These are phyloP conservation scores for Drosera spatulata DNA, from an alignment of 179 eudicot genomes.

Conservation along the genomic window DNA sequence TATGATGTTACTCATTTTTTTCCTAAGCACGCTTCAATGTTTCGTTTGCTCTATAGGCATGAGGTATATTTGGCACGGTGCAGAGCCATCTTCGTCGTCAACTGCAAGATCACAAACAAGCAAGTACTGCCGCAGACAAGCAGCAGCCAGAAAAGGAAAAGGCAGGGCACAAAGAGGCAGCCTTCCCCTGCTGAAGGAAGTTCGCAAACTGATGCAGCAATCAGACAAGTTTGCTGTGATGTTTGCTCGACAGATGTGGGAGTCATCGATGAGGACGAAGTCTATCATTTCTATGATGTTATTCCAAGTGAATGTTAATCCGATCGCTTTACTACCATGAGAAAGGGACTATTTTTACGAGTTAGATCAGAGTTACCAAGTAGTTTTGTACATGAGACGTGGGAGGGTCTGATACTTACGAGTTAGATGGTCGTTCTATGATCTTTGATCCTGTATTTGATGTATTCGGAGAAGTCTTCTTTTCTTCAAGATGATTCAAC, in stretches of 20 bases:
- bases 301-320: constrained; percentile 66
- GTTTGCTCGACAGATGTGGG: constrained; percentile 83
- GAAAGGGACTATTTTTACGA: no score
- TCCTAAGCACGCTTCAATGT: no score
- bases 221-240: constrained; percentile 58
- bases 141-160: constrained; percentile 37
- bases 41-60: constrained; percentile 53
- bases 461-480: no score
- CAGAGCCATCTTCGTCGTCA: constrained; percentile 67
- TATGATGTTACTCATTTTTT: no score
- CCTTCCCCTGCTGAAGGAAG: constrained; percentile 13
- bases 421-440: no score
- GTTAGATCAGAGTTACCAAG: no score
- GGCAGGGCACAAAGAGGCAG: constrained; percentile 26
- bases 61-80: constrained; percentile 65
- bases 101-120: constrained; percentile 45
- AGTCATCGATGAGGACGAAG: constrained; percentile 75
- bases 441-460: no score
- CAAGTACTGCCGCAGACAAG: constrained; percentile 24
- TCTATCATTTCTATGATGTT: constrained; percentile 79
- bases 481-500: no score
- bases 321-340: no score
- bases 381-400: no score
- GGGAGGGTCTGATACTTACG: no score
- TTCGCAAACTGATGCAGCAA: constrained; percentile 21